Base-by-base conservation (phyloP, 2,329 filamentous ascomycete genomes). In the Phyllosticta capitalensis region DNA sequence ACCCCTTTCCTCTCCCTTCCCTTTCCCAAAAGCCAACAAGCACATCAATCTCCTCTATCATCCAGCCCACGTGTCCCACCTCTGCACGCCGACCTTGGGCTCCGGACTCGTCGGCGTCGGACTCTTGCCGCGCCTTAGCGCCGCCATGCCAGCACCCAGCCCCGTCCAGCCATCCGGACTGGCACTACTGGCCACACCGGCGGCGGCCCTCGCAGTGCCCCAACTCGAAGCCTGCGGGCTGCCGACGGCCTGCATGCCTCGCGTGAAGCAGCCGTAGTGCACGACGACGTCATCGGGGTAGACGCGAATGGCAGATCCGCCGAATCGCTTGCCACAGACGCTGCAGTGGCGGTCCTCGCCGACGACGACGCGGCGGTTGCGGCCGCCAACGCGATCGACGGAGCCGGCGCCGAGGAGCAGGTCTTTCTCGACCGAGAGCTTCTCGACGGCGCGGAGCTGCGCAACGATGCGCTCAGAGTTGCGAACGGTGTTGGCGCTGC, bases 251-350 rank as follows among this genome's bases (percentile, higher is more conserved):
- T 52, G 20, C 50, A 21, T 24, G 10, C 50, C 50, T 9, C 50
- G 50, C 14, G 20, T 59, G 38, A 59, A 71, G 68, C 78, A 80
- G 2, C 78, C 78, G 61, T 76, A 78, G 67, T 80, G 78, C 61
- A 79, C 76, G 20, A 79, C 78, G 54, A 71, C 70, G 51, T 74
- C 72, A 65, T 95, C 89, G 6, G 92, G 90, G 74, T 94, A 81
- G 12, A 96, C 92, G 49, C 92, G 87, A 61, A 97, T 88, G 19
- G 96, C 94, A 71, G 89, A 95, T 1, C 90, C 88, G 1, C 92
- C 92, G 64, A 99, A 82, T 64, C 94, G 80, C 79, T 96, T 97
- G 73, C 96, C 88, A 71, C 94, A 99, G 17, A 95, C 89, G 12
- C 88, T 86, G 71, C 94, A 99, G 58, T 96, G 87, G 56, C 90